Evolutionary conservation across 2,329 filamentous ascomycete species (phyloP), one percentile per base, ranked within the genome.

Genomic region (Emericellopsis cladophorae): DNA sequence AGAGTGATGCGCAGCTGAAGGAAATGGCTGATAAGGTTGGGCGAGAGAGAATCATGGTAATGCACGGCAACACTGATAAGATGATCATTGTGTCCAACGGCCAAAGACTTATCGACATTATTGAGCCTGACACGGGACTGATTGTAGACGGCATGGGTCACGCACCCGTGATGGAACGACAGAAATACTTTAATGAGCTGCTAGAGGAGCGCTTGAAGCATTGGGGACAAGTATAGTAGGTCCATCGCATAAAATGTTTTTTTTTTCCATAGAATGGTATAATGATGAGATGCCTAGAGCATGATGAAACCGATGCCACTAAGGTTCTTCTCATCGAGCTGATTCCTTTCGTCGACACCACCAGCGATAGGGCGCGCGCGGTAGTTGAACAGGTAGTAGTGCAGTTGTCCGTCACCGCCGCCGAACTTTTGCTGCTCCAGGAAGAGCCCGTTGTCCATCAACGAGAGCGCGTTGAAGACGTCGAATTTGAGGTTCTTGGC

Each of bases 351-450:
- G 58, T 95, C 80, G 35, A 96, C 79, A 18, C 92, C 92, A 38
- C 92, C 89, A 1, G 77, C 67, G 53, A 98, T 83, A n/a, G 81
- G 79, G 45, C 84, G 80, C 11, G 87, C 85, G 43, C 87, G 79
- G 68, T 95, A 98, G 65, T 98, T 98, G 73, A 93, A 98, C 26
- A 98, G 70, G 61, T 98, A 98, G 65, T 89, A 98, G 62, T 98
- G 88, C 51, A 98, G 70, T 59, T 92, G 87, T 37, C 92, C 92
- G 58, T 98, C 92, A 26, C 92, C 92, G 5, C 84, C 81, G 36
- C 90, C 92, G 54, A 95, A 98, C 61, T 94, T 94, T 56, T 95
- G 86, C 50, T 95, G 74, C 56, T 90, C 81, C 6, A 98, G 71
- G 74, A 98, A 96, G 16, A 96, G 72, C 1, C 79, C 83, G 60